A percentile compares a stretch with the other conserved stretches of the same genome.
phyloP scores from a whole-genome alignment of 2,329 filamentous ascomycete genomes.

The Fusarium transvaalense region DNA sequence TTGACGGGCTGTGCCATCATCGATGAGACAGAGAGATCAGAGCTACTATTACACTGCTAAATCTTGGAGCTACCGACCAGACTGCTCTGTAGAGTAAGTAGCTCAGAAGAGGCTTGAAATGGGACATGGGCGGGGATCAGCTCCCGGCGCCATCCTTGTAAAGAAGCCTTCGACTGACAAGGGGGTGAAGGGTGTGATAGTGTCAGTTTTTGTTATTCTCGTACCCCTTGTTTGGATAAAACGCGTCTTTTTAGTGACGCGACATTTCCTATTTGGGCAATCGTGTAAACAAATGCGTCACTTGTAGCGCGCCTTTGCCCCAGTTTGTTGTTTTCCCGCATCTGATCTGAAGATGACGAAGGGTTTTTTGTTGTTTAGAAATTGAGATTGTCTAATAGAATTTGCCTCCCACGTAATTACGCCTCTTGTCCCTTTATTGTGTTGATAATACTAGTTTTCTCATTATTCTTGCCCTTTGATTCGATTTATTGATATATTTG shows the following conservation, averaged over 20 bases:
- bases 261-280: conserved; percentile 49
- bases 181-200: conserved; percentile 32
- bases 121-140: conserved; percentile 40
- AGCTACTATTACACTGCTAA: conserved; percentile 3
- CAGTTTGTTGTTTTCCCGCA: conserved; percentile 37
- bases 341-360: conserved; percentile 20
- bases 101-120: conserved; percentile 27
- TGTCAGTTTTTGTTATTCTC: conserved; percentile 20
- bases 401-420: conserved; percentile 20
- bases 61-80: background rate
- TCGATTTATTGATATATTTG: conserved; percentile 15
- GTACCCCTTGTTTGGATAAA: conserved; percentile 44
- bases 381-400: background rate
- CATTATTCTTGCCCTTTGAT: background rate
- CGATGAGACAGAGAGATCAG: conserved; percentile 39
- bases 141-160: conserved; percentile 42
- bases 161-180: conserved; percentile 25
- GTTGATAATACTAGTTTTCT: conserved; percentile 6
- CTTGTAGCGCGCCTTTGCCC: conserved; percentile 39
- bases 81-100: conserved; percentile 1
- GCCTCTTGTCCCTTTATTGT: conserved; percentile 7
- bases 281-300: conserved; percentile 57
- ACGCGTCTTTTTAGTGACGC: conserved; percentile 52
- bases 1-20: conserved; percentile 35
- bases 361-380: conserved; percentile 5